phyloP scores from a whole-genome alignment of 1,284 basidiomycete species.

The Melampsora americana region DNA sequence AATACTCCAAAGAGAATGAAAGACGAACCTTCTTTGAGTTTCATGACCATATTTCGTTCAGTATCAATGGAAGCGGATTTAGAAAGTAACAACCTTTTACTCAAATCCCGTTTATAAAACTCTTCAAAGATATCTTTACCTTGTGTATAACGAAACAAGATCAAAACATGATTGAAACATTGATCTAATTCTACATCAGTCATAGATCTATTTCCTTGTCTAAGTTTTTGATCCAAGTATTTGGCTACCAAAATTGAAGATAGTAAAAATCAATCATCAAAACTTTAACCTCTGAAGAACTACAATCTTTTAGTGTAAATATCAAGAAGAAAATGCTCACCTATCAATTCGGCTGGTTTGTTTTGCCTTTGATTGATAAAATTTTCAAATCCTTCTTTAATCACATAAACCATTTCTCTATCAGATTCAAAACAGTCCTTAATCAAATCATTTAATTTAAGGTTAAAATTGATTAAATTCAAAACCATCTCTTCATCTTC shows the following conservation, averaged over 20 bases:
- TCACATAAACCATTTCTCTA: conserved; percentile 54
- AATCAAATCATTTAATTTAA: conserved; percentile 15
- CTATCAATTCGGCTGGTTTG: conserved; percentile 88
- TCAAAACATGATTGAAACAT: conserved; percentile 71
- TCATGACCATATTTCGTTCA: conserved; percentile 81
- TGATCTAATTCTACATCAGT: conserved; percentile 69
- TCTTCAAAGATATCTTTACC: conserved; percentile 69
- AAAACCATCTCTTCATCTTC: conserved; percentile 22
- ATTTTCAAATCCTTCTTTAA: conserved; percentile 69
- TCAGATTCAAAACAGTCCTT: conserved; percentile 45
- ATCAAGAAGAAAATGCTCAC: conserved; percentile 49
- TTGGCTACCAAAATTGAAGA: no score
- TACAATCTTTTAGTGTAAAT: no score
- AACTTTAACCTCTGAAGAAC: no score
- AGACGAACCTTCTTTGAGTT: conserved; percentile 74
- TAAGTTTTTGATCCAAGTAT: conserved; percentile 78
- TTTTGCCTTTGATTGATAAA: conserved; percentile 78
- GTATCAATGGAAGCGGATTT: conserved; percentile 87
- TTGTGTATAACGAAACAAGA: conserved; percentile 79
- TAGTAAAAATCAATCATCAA: no score
- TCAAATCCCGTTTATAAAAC: conserved; percentile 85
- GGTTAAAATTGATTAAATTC: conserved; percentile 19
- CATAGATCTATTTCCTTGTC: conserved; percentile 72
- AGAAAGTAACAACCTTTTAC: conserved; percentile 80
- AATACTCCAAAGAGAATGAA: background rate